Evolutionary conservation across 2,329 filamentous ascomycete genomes (phyloP).

Genomic region (Metarhizium rileyi): DNA sequence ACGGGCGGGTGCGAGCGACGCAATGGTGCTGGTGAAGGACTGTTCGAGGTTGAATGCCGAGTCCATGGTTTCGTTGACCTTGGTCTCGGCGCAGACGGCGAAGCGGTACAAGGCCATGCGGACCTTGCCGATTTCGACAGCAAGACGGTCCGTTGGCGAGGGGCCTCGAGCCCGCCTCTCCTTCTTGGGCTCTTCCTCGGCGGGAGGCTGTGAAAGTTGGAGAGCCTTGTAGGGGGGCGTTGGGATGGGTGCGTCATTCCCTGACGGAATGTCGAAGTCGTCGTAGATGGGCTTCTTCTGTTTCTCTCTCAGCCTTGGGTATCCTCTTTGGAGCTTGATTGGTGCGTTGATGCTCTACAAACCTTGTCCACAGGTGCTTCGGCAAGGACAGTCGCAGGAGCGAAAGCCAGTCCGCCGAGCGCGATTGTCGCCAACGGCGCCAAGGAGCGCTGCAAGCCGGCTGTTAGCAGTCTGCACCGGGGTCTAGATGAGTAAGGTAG

Average conservation of each 20-base stretch:
- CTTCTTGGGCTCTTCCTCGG: conserved; percentile 22
- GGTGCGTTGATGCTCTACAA: conserved; percentile 1
- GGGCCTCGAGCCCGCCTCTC: conserved; percentile 34
- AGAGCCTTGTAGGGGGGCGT: conserved; percentile 17
- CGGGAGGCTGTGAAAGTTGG: conserved; percentile 19
- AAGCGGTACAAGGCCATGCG: conserved; percentile 73
- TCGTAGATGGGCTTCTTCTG: conserved; percentile 73
- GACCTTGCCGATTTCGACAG: conserved; percentile 67
- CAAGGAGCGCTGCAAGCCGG: conserved; percentile 34
- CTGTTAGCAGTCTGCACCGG: conserved; percentile 18
- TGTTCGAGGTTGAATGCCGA: conserved; percentile 76
- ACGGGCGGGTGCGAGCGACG: conserved; percentile 75
- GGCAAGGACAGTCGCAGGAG: conserved; percentile 38
- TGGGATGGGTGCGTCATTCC: conserved; percentile 16
- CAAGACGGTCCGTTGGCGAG: conserved; percentile 83
- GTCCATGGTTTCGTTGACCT: conserved; percentile 74
- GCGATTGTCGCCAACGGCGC: conserved; percentile 45
- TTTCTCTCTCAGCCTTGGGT: not conserved
- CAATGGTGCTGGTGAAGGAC: conserved; percentile 80
- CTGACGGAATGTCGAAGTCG: conserved; percentile 41
- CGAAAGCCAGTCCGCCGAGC: conserved; percentile 37
- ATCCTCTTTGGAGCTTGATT: not conserved
- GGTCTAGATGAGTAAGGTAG: conserved; percentile 6
- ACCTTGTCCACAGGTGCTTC: conserved; percentile 36
- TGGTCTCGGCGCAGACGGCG: conserved; percentile 65